Base-by-base conservation (phyloP, 2,329 filamentous ascomycete species). In the Aspergillus bombycis region DNA sequence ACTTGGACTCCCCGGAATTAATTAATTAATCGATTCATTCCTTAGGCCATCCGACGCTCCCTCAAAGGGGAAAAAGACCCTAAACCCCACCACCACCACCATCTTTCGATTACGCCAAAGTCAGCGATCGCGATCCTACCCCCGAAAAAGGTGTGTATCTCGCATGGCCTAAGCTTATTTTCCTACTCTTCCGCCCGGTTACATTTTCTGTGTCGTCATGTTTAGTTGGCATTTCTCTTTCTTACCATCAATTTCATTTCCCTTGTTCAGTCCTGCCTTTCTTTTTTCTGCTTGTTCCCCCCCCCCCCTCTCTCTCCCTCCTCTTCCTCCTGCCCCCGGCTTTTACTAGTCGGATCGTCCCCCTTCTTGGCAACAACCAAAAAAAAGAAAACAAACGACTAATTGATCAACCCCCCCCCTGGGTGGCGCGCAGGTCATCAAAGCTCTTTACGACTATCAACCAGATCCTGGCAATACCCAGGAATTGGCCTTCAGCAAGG, bases 361-460 rank as follows among this genome's bases (percentile, higher is more conserved):
- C 45, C 58, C 36, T 36, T 48, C 38, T 52, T 52, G 48, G 48
- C 48, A 19, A 16, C n/a, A 11, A 30, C 12, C 2, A 11, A 19
- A n/a, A 19, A 41, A n/a, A 19, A 26, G n/a, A 30, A 5, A 14
- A 52, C 16, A 26, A 12, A 26, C 45, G 19, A 32, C 34, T 43
- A 59, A 46, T 58, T 41, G 55, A 48, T 30, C 67, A 60, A 71
- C 66, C 57, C 46, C 60, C 63, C 64, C 61, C 68, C 68, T 67
- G 68, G 66, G 63, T 65, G 63, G 60, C 65, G 62, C 62, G 54
- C 67, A 97, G 94, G 94, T 99, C 65, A 99, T 99, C 79, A 93
- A 94, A 83, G 95, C 95, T 34, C 89, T 97, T 63, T 97, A 96
- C 85, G 92, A 96, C 79, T 96, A 96, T 81, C 86, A 90, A 74